phyloP scores from a whole-genome alignment of 306 rosid species.

The Urtica urens region DNA sequence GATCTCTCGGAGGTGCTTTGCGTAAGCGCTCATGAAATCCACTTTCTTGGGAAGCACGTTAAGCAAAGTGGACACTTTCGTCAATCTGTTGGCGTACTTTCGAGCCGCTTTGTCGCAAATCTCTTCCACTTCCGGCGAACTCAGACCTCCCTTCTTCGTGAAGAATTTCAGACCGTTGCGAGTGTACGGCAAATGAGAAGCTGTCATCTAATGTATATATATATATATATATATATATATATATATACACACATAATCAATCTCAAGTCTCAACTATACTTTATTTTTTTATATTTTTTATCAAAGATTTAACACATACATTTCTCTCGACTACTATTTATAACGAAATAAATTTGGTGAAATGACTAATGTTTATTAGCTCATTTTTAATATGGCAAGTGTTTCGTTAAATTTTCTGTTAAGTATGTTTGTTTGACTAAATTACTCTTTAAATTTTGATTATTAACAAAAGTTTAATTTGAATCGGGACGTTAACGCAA shows the following conservation, averaged over 20 bases:
- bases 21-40: constrained; percentile 71
- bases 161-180: constrained; percentile 81
- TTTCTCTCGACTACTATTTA: too few relatives aligned
- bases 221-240: too few relatives aligned
- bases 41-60: constrained; percentile 34
- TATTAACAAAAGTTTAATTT: too few relatives aligned
- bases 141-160: constrained; percentile 72
- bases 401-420: too few relatives aligned
- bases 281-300: background rate
- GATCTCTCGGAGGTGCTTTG: constrained; percentile 55
- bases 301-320: background rate
- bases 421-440: too few relatives aligned
- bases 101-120: constrained; percentile 67
- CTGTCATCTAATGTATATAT: constrained; percentile 66
- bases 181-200: constrained; percentile 85
- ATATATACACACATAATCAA: background rate
- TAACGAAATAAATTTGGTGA: too few relatives aligned
- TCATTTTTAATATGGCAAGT: too few relatives aligned
- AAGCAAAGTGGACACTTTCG: constrained; percentile 53
- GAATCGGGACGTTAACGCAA: too few relatives aligned
- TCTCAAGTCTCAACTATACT: background rate
- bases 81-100: constrained; percentile 57
- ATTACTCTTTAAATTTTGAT: too few relatives aligned
- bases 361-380: too few relatives aligned
- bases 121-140: constrained; percentile 62